Percentiles rank a stretch among this genome's conserved stretches.
phyloP scores from a whole-genome alignment of 1,284 basidiomycete species.

The Cutaneotrichosporon sp. region DNA sequence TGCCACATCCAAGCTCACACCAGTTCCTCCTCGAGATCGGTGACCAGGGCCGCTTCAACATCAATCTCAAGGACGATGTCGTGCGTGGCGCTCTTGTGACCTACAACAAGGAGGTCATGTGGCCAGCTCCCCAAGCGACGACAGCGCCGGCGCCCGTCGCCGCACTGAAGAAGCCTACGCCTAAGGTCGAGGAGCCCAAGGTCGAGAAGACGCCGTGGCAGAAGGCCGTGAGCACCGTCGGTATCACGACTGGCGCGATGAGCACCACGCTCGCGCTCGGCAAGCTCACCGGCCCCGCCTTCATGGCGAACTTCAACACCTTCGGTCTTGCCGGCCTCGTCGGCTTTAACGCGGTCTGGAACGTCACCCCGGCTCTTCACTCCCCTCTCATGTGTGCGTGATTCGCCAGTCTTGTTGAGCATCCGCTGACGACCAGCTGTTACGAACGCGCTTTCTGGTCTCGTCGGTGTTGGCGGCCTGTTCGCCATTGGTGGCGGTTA shows the following conservation, averaged over 20 bases:
- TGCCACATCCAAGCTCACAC: slow-evolving; percentile 13
- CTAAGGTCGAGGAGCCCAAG: slow-evolving; percentile 55
- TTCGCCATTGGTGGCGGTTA: slow-evolving; percentile 86
- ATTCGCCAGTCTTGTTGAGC: background rate
- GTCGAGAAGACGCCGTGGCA: slow-evolving; percentile 73
- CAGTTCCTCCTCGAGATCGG: slow-evolving; percentile 74
- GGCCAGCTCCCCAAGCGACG: slow-evolving; percentile 55
- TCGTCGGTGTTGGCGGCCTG: slow-evolving; percentile 79
- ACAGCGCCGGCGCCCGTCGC: slow-evolving; percentile 57
- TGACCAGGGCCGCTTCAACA: slow-evolving; percentile 62
- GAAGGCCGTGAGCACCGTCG: slow-evolving; percentile 70
- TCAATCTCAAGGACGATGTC: slow-evolving; percentile 78
- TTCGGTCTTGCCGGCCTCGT: slow-evolving; percentile 70
- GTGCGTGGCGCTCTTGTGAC: slow-evolving; percentile 74
- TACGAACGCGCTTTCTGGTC: slow-evolving; percentile 56
- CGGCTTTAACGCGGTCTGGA: slow-evolving; percentile 84
- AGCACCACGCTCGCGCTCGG: slow-evolving; percentile 69
- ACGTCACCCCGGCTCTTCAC: slow-evolving; percentile 78
- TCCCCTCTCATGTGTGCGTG: slow-evolving; percentile 54
- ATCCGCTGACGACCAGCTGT: slow-evolving; percentile 33
- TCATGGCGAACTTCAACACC: slow-evolving; percentile 82
- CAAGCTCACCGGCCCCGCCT: slow-evolving; percentile 71
- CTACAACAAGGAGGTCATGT: slow-evolving; percentile 66
- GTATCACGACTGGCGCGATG: slow-evolving; percentile 71
- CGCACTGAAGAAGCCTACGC: slow-evolving; percentile 54